Evolutionary conservation across 768 basidiomycete species (phyloP).

Genomic region (Russula dissimulans): DNA sequence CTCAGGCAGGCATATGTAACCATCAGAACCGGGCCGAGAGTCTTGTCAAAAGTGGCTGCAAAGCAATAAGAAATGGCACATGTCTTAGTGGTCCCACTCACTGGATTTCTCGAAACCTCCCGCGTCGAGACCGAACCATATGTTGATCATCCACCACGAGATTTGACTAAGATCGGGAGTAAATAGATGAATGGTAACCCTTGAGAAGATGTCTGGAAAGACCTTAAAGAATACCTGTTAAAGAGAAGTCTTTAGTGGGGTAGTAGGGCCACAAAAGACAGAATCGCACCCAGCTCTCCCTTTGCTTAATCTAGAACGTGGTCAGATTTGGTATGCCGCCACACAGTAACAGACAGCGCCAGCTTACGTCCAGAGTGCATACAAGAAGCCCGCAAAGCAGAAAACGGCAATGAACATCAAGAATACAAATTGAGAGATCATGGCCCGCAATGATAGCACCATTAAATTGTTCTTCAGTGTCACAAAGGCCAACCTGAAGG

Average conservation of each 20-base stretch:
- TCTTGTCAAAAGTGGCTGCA: conserved; percentile 66
- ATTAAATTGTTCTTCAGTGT: conserved; percentile 74
- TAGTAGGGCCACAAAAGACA: neutral
- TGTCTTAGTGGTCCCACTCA: conserved; percentile 31
- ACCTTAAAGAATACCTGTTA: conserved; percentile 31
- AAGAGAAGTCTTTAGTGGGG: neutral
- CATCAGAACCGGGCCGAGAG: conserved; percentile 90
- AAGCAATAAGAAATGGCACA: conserved; percentile 6
- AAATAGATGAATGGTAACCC: neutral
- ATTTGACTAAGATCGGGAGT: conserved; percentile 41
- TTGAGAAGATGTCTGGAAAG: conserved; percentile 2
- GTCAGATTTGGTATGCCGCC: neutral
- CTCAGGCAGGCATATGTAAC: conserved; percentile 85
- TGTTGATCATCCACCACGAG: conserved; percentile 91
- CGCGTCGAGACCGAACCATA: conserved; percentile 94
- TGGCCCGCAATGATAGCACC: conserved; percentile 78
- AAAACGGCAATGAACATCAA: conserved; percentile 81
- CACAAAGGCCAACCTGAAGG: conserved; percentile 77
- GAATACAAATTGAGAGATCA: conserved; percentile 84
- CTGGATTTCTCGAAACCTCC: conserved; percentile 77
- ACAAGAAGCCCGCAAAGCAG: conserved; percentile 88
- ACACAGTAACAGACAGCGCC: neutral
- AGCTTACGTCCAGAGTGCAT: conserved; percentile 87
- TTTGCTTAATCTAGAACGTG: conserved; percentile 46
- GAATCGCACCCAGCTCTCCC: conserved; percentile 44